phyloP scores from a whole-genome alignment of 2,329 filamentous ascomycete genomes.

The Fusarium brevicatenulatum region DNA sequence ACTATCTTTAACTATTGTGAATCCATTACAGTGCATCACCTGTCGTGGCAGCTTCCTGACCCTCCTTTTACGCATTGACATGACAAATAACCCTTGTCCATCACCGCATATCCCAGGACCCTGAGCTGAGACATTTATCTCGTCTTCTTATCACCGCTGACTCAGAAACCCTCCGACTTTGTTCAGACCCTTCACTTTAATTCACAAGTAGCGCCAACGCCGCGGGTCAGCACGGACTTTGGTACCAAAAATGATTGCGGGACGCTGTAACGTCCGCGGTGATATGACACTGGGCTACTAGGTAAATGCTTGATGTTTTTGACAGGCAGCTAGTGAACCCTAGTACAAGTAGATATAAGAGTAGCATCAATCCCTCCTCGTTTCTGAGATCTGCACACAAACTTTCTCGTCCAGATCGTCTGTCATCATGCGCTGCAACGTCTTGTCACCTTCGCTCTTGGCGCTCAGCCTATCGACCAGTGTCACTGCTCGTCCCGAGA shows the following conservation, averaged over 20 bases:
- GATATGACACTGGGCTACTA: background rate
- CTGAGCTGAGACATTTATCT: background rate
- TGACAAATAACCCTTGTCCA: background rate
- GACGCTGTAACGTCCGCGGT: slow-evolving; percentile 1
- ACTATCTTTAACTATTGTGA: background rate
- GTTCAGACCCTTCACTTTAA: background rate
- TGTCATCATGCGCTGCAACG: slow-evolving; percentile 16
- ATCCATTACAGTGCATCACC: background rate
- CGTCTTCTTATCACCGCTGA: background rate
- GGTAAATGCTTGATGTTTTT: background rate
- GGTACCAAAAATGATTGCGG: background rate
- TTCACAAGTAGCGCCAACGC: background rate
- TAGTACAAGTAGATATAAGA: slow-evolving; percentile 7
- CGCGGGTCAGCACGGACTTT: background rate
- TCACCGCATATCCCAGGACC: background rate
- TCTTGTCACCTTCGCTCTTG: slow-evolving; percentile 10
- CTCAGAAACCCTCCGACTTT: background rate
- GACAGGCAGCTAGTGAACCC: background rate
- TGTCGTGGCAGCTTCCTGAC: background rate
- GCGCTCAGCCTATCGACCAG: slow-evolving; percentile 22
- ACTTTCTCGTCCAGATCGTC: background rate
- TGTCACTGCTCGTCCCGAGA: slow-evolving; percentile 7
- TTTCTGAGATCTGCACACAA: background rate
- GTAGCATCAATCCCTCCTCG: background rate
- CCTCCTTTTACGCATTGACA: background rate